phyloP scores from a whole-genome alignment of 1,139 yeast genomes.

The Blastobotrys capitulatus region DNA sequence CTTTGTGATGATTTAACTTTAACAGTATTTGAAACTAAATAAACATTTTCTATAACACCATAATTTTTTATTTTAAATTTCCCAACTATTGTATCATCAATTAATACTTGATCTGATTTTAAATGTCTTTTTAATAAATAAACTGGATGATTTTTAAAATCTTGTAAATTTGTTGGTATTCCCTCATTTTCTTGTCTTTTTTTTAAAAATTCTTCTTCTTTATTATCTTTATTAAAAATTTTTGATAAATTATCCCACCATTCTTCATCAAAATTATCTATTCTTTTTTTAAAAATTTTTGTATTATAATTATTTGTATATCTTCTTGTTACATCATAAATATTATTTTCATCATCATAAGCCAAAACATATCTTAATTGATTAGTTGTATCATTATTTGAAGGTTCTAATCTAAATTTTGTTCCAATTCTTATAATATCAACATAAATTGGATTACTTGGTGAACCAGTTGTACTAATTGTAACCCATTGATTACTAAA shows the following conservation, averaged over 20 bases:
- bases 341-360: constrained; percentile 57
- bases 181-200: constrained; percentile 71
- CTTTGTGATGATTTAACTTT: constrained; percentile 66
- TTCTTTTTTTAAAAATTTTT: constrained; percentile 65
- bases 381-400: constrained; percentile 53
- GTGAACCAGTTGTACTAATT: constrained; percentile 46
- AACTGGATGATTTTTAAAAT: constrained; percentile 83
- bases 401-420: constrained; percentile 70
- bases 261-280: constrained; percentile 44
- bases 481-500: constrained; percentile 73
- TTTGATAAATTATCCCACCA: constrained; percentile 57
- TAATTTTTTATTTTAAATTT: constrained; percentile 12
- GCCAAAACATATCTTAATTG: constrained; percentile 72
- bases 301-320: constrained; percentile 70
- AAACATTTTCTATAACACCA: constrained; percentile 41
- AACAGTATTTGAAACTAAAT: constrained; percentile 59
- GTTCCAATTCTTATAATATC: constrained; percentile 54
- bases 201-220: constrained; percentile 66
- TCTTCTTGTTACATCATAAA: constrained; percentile 79
- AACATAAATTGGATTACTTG: constrained; percentile 56
- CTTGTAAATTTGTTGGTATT: constrained; percentile 77
- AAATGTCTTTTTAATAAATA: constrained; percentile 76
- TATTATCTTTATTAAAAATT: constrained; percentile 34
- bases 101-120: constrained; percentile 62
- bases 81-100: constrained; percentile 15